phyloP scores from a whole-genome alignment of 805 yeast species.

The Teunomyces kruisii region DNA sequence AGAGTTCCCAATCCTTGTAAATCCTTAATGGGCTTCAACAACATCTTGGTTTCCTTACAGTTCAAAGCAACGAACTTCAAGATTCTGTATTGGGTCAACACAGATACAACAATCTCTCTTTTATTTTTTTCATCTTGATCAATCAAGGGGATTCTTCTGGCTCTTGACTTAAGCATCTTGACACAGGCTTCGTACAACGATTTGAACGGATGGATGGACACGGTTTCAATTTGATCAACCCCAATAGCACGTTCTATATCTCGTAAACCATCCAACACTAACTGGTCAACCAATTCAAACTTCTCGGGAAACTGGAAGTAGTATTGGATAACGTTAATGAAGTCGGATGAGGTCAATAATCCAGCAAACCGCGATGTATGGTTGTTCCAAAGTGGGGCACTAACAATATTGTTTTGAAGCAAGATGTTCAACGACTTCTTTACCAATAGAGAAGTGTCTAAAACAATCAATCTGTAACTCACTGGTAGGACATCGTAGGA shows the following conservation, averaged over 20 bases:
- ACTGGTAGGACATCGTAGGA: constrained; percentile 97
- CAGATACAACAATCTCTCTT: constrained; percentile 92
- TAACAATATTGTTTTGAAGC: constrained; percentile 89
- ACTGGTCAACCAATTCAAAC: constrained; percentile 80
- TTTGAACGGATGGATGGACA: constrained; percentile 86
- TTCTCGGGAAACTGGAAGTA: constrained; percentile 87
- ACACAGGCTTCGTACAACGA: constrained; percentile 90
- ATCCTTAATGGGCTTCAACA: constrained; percentile 71
- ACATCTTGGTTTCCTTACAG: constrained; percentile 88
- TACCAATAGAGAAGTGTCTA: constrained; percentile 87
- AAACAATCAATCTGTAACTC: constrained; percentile 85
- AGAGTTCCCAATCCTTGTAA: constrained; percentile 61
- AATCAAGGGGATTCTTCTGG: constrained; percentile 90
- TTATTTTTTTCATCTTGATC: constrained; percentile 92
- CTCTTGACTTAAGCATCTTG: constrained; percentile 82
- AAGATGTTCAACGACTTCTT: constrained; percentile 88
- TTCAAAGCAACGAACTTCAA: constrained; percentile 93
- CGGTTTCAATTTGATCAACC: constrained; percentile 80
- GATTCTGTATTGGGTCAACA: constrained; percentile 93
- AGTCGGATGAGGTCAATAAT: constrained; percentile 85
- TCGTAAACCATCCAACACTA: constrained; percentile 80
- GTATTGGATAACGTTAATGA: constrained; percentile 91
- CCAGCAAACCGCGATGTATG: constrained; percentile 91
- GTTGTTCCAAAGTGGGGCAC: constrained; percentile 97
- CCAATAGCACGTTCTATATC: constrained; percentile 88